Evolutionary conservation across 1,139 yeast species (phyloP), one percentile per base, ranked within the genome.

Genomic region (Saccharomyces hybrid): DNA sequence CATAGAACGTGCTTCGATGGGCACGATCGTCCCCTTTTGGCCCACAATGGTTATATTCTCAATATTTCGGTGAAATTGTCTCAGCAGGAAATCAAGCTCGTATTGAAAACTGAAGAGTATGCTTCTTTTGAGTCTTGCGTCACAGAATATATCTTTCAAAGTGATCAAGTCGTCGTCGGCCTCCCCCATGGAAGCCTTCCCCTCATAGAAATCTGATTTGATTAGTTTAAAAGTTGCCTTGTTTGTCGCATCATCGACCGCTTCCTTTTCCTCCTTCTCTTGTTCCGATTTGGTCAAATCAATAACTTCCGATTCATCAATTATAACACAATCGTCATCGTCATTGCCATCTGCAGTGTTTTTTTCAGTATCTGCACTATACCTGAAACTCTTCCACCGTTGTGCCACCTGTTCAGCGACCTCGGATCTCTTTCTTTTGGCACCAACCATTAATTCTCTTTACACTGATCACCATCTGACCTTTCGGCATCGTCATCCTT

Each of bases 21-120:
- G 57, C 3, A 55, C 14, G 9, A 72, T 54, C 0, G 74, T 72
- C 2, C 71, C 73, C 8, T 51, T 47, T 54, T 72, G 75, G 23
- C 67, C 69, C 1, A 71, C 55, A 0, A 72, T 52, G 3, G 61
- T 60, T 1, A 72, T 58, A 7, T 56, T 46, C 38, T 38, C 60
- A 38, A 53, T 55, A 23, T 41, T 50, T 6, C 23, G 56, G n/a
- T 57, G 53, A 14, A 67, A 61, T 23, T 58, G 54, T 1, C 59
- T 57, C 5, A 71, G 53, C 3, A 73, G 46, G 51, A 59, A 71
- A 11, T 66, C 65, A 44, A 72, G 48, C 1, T 70, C 67, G 42
- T 58, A 70, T 49, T 72, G 74, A 51, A 57, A 73, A 49, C 74
- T 71, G 59, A 73, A 72, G 3, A 73, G 55, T 44, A 66, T 61